Base-by-base conservation (phyloP, 1,284 basidiomycete species). In the Ustilago vetiveriae region DNA sequence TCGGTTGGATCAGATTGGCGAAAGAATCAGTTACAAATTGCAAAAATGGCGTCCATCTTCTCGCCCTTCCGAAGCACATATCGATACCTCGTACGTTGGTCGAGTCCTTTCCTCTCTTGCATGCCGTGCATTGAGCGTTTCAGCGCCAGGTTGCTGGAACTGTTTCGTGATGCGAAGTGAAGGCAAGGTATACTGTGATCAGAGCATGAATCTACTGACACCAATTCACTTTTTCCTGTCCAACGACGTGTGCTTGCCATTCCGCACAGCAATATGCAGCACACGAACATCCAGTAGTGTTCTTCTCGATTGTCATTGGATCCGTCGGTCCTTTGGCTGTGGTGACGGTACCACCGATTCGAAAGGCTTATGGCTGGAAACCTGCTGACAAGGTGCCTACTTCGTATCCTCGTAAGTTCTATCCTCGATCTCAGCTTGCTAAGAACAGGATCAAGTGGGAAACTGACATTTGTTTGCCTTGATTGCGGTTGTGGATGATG, bases 221-320 rank as follows among this genome's bases (percentile, higher is more conserved):
- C 3, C 11, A n/a, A n/a, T n/a, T n/a, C n/a, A n/a, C n/a, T n/a
- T n/a, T n/a, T n/a, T n/a, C n/a, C n/a, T n/a, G n/a, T n/a, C n/a
- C n/a, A n/a, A n/a, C n/a, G n/a, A n/a, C n/a, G n/a, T n/a, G n/a
- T n/a, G n/a, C n/a, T n/a, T n/a, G n/a, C n/a, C n/a, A n/a, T n/a
- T n/a, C n/a, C 24, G 24, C 16, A 35, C 48, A 89, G 88, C 88
- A 88, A 87, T 88, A 90, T 63, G 88, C 90, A 78, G 92, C 93
- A 32, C 94, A 97, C 85, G 93, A 96, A 84, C 88, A 88, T 75
- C 93, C 94, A 32, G 90, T 92, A 78, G 88, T 96, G 82, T 94
- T 95, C 85, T 96, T 89, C 85, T 91, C 92, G 7, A 86, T 90
- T 80, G 83, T 89, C 48, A 84, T 96, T 60, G 94, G 93, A 39